Base-by-base conservation (phyloP, 352 stramenopile species). In the Aphanomyces invadans region DNA sequence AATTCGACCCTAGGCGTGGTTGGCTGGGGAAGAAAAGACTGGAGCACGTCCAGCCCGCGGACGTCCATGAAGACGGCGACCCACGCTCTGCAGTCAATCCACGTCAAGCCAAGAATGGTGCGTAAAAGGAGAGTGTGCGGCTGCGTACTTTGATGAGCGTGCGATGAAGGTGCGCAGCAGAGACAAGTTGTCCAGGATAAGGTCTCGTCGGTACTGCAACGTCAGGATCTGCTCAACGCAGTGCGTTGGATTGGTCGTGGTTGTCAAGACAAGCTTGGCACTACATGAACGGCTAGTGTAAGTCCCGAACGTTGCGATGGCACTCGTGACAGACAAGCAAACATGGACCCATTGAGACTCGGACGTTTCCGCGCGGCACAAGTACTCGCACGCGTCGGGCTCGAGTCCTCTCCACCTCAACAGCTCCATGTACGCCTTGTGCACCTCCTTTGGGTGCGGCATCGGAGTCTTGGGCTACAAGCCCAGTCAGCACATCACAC, bases 21-120 rank as follows among this genome's bases (percentile, higher is more conserved):
- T 32, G 49, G 49, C 49, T 57, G 49, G 5, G 49, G 49, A 32
- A 57, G 49, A 29, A 57, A 57, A 7, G 36, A 26, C 15, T 57
- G 49, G 21, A 57, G 49, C 7, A 2, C 2, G 19, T 57, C 17
- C 21, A 57, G 49, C 12, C 49, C 49, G 7, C 36, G 49, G 29
- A 33, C 5, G 4, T 57, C 23, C 12, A 57, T 26, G 23, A 57
- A 57, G 49, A 26, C 25, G 9, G 21, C 25, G 12, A 57, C 29
- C 49, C 49, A 57, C 2, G 15, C 25, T 17, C 49, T 57, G 36
- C 49, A 0, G 28, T 10, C 46, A 10, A 54, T 28, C 10, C 19
- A 21, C n/a, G n/a, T n/a, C n/a, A n/a, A n/a, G n/a, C n/a, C n/a
- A n/a, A n/a, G n/a, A n/a, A 29, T 54, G 46, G 28, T 23, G 9